A percentile compares a stretch with the other conserved stretches of the same genome.
Conservation (phyloP, 108 stramenopile species). For the Bacterosira constricta region DNA sequence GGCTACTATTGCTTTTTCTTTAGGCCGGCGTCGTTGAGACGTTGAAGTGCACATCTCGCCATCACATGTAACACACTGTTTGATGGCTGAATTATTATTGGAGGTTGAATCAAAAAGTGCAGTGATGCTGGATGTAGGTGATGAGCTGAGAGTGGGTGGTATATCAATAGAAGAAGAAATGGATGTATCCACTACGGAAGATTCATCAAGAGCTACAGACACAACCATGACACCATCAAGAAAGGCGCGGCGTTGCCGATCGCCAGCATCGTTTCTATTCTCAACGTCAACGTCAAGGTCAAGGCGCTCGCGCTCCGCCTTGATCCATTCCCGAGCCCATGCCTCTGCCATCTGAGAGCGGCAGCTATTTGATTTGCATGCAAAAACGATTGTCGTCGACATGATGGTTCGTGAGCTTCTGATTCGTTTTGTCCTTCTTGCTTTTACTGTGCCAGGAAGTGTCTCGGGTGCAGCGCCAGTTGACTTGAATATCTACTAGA, state of each 20-base stretch:
- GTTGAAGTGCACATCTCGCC: constrained; percentile 20
- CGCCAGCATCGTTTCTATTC: not conserved
- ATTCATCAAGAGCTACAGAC: constrained; percentile 47
- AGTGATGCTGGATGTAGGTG: not conserved
- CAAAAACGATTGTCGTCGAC: constrained; percentile 48
- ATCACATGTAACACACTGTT: constrained; percentile 35
- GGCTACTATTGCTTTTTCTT: constrained; percentile 44
- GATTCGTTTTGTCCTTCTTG: not conserved
- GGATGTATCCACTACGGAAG: constrained; percentile 2
- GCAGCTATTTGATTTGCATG: constrained; percentile 56
- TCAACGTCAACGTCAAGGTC: not conserved
- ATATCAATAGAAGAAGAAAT: not conserved
- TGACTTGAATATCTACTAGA: too few species aligned
- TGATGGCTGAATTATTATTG: too few species aligned
- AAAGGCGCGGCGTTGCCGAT: constrained; percentile 17
- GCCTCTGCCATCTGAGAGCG: constrained; percentile 60
- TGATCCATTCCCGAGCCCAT: constrained; percentile 50
- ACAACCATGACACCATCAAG: constrained; percentile 30
- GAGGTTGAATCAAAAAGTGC: constrained; percentile 1
- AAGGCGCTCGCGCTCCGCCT: constrained; percentile 15
- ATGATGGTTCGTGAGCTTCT: constrained; percentile 10
- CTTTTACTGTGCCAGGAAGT: not conserved
- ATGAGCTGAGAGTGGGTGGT: not conserved
- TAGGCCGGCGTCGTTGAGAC: constrained; percentile 19
- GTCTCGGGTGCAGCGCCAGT: too few species aligned